Base-by-base conservation (phyloP, 1,139 yeast genomes). In the Spencermartinsiella ligniputridi region DNA sequence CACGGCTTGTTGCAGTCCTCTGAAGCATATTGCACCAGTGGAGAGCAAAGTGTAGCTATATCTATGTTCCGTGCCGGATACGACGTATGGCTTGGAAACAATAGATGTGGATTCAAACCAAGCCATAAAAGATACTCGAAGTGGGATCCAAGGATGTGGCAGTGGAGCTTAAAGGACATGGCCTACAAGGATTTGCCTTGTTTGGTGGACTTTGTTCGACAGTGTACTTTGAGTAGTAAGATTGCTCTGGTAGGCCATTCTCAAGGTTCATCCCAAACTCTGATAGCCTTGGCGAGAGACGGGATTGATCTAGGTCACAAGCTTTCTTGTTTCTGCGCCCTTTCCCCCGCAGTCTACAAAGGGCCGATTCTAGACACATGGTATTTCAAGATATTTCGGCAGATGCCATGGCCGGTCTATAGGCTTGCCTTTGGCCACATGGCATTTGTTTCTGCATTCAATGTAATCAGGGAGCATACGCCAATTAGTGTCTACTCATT, bases 61-160 rank as follows among this genome's bases (percentile, higher is more conserved):
- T 75, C 70, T 53, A 68, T 90, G 22, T 64, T 72, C 35, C 69
- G 74, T 19, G 63, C 69, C 25, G 96, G 96, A 0, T 88, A 74
- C 60, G 97, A 92, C 55, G 92, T 92, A 1, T 92, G 97, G 97
- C 64, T 92, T 44, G 97, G 97, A 1, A 89, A 90, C 60, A 90
- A 90, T 61, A 69, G 98, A 48, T 81, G 95, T 50, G 94, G 96
- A 27, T 87, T 89, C 61, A 70, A 74, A 34, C 87, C 95, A 0
- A 69, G 73, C 44, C 94, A 86, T 62, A 58, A 66, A 1, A 56
- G 51, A 48, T 69, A 64, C 66, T 71, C 51, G 47, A 69, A 66
- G 48, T 69, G 57, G 54, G 78, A 79, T 67, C 77, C 71, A 47
- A 66, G 68, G 65, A 64, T 67, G 68, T 70, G 74, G 74, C 79